phyloP scores from a whole-genome alignment of 345 rosid species.

The Garcia nutans region DNA sequence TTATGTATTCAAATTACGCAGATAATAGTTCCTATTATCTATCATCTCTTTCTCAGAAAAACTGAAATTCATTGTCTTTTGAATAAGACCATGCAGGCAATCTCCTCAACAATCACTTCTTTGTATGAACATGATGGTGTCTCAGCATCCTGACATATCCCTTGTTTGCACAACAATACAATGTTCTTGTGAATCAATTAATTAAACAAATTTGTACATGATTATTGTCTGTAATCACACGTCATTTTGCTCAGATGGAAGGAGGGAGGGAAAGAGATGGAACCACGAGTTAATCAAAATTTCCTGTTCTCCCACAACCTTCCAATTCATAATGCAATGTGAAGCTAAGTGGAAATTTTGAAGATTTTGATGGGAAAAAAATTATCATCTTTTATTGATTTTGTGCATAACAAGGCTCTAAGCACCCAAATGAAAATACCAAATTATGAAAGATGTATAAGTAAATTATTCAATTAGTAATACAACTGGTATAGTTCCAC shows the following conservation, averaged over 20 bases:
- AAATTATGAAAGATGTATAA: neutral
- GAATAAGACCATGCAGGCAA: neutral
- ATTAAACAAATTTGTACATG: neutral
- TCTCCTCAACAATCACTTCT: slow-evolving; percentile 1
- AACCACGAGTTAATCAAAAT: neutral
- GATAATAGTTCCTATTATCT: neutral
- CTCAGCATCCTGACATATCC: neutral
- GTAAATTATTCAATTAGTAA: neutral
- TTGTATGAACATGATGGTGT: neutral
- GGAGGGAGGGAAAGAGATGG: no score
- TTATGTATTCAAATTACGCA: no score
- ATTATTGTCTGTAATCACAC: neutral
- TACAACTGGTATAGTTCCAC: neutral
- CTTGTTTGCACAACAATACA: slow-evolving; percentile 1
- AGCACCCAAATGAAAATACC: neutral
- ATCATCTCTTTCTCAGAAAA: neutral
- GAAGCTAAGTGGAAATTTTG: neutral
- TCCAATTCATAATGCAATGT: neutral
- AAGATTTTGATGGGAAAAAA: neutral
- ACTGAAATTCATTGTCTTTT: neutral
- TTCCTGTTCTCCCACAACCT: slow-evolving; percentile 5
- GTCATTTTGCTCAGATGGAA: neutral
- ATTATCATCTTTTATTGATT: neutral
- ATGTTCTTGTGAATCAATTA: neutral
- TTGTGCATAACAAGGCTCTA: neutral